phyloP scores from a whole-genome alignment of 805 yeast genomes.

The Candida taoyuanica region DNA sequence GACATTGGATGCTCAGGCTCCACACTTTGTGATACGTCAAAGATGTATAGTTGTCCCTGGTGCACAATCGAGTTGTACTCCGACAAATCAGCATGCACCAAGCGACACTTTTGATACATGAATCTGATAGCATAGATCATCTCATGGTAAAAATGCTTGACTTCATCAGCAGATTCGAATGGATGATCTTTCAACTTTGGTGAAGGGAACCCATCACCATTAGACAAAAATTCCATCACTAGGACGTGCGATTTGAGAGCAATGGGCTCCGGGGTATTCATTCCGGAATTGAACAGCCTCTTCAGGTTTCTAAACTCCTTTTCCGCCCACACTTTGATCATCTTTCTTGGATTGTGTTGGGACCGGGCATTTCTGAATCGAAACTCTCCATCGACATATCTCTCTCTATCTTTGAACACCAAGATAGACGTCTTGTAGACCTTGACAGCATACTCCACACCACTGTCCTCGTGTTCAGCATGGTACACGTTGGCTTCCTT shows the following conservation, averaged over 20 bases:
- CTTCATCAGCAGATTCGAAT: conserved; percentile 61
- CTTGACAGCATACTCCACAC: conserved; percentile 77
- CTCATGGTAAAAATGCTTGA: conserved; percentile 65
- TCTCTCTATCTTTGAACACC: conserved; percentile 94
- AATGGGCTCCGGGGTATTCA: conserved; percentile 92
- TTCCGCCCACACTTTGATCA: conserved; percentile 98
- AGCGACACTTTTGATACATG: conserved; percentile 79
- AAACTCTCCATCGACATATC: conserved; percentile 95
- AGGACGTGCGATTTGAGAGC: conserved; percentile 86
- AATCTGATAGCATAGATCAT: conserved; percentile 82
- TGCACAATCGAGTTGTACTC: conserved; percentile 93
- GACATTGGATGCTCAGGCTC: conserved; percentile 98
- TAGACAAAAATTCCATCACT: conserved; percentile 88
- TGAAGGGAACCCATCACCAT: conserved; percentile 78
- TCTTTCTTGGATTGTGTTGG: conserved; percentile 90
- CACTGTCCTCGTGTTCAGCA: conserved; percentile 44
- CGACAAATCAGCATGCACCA: conserved; percentile 94
- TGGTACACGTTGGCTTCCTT: conserved; percentile 98
- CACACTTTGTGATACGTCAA: conserved; percentile 96
- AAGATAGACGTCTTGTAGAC: conserved; percentile 94
- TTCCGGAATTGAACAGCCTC: conserved; percentile 69
- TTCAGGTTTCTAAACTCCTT: conserved; percentile 92
- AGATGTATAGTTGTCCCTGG: conserved; percentile 68
- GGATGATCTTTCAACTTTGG: conserved; percentile 86
- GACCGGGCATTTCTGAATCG: conserved; percentile 82